These are phyloP conservation scores for Penicillium atrosanguineum DNA, from an alignment of 495 filamentous ascomycete species.

Conservation along the genomic window DNA sequence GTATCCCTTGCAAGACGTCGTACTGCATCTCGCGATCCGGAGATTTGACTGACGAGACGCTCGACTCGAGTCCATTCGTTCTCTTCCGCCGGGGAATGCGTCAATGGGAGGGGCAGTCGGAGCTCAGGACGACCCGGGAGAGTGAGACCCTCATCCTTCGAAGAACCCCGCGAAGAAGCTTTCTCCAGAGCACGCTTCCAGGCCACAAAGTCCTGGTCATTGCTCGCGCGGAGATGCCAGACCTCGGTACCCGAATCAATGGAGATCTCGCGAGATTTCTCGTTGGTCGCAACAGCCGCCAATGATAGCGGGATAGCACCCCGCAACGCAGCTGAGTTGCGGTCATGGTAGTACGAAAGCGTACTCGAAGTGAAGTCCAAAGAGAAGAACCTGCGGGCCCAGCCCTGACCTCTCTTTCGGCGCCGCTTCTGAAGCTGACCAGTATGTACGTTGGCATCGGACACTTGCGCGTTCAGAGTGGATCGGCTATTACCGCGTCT, in stretches of 20 bases:
- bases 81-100: constrained; percentile 56
- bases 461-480: constrained; percentile 26
- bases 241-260: constrained; percentile 96
- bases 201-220: constrained; percentile 75
- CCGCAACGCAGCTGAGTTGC: constrained; percentile 82
- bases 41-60: constrained; percentile 72
- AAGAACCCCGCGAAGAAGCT: constrained; percentile 51
- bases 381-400: constrained; percentile 90
- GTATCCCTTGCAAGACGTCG: constrained; percentile 80
- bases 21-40: constrained; percentile 85
- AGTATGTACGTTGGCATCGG: constrained; percentile 56
- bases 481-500: constrained; percentile 36
- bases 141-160: constrained; percentile 17
- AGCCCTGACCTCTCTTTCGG: constrained; percentile 89
- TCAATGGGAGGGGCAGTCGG: constrained; percentile 29
- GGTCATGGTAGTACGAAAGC: constrained; percentile 91
- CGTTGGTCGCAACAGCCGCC: constrained; percentile 86
- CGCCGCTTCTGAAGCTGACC: constrained; percentile 85
- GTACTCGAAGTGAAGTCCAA: constrained; percentile 89
- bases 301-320: constrained; percentile 90
- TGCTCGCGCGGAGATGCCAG: constrained; percentile 89
- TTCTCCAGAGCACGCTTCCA: constrained; percentile 86
- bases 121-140: constrained; percentile 25
- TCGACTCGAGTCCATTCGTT: constrained; percentile 84
- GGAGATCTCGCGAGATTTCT: constrained; percentile 83